Base-by-base conservation (phyloP, 2,329 filamentous ascomycete species). In the Aspergillus tanneri region DNA sequence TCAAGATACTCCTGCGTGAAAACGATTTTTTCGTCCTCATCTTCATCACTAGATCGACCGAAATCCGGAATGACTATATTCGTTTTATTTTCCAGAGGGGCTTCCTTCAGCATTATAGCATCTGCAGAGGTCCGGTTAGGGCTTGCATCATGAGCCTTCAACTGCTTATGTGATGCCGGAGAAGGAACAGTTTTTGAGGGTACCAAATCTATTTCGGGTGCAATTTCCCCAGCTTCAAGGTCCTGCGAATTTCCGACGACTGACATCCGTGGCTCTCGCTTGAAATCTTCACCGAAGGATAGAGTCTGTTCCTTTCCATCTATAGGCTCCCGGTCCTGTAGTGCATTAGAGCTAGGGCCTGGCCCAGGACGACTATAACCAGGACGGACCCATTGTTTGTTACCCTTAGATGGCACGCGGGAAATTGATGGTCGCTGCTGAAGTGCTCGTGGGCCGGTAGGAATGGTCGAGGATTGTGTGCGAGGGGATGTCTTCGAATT, bases 1-100 rank as follows among this genome's bases (percentile, higher is more conserved):
- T 72, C 70, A 30, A 75, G 64, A 50, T 77, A 74, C 36, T 76
- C 73, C 40, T 77, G 72, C 9, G 72, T 75, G 34, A 77, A 71
- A 25, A 73, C 66, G 2, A 64, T 64, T 34, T 68, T 69, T 45
- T 74, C 73, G 42, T 74, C 72, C 37, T 75, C 73, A 30, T 72
- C 71, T 49, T 75, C 72, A n/a, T 74, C 71, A 37, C 66, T 69
- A 16, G 64, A 62, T 32, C 59, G 61, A 5, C 52, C 60, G 42
- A 70, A 68, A 25, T 66, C 65, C 2, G 68, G 66, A 35, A 71
- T 62, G 6, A 64, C 27, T 4, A 61, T 47, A 22, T 59, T 46
- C 2, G 14, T 43, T 16, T 48, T 49, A 3, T 43, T 40, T 28
- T 52, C 53, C n/a, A 43, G 23, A 7, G 32, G 21, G 28, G 40